Evolutionary conservation across 495 filamentous ascomycete genomes (phyloP), one percentile per base, ranked within the genome.

Genomic region (Elasticomyces elasticus): DNA sequence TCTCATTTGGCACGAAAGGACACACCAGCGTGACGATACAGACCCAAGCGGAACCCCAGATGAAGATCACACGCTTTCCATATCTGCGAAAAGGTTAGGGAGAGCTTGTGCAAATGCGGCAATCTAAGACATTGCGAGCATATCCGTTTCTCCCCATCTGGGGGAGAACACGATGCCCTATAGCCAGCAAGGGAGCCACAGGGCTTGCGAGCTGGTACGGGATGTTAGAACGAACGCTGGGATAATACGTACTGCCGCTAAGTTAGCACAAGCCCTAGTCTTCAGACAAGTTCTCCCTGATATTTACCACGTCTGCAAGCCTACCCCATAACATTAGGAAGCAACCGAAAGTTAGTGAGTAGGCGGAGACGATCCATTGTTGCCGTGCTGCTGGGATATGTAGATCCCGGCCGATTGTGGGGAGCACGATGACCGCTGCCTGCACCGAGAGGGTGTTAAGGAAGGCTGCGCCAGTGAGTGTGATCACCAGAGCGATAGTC

Each of bases 321-420:
- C 67, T 28, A 19, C 66, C 66, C 64, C 64, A 69, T 0, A 68
- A 48, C 3, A 69, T 55, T 9, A 70, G 59, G 47, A 70, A 68
- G 55, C 67, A 70, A 13, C 66, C 66, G 49, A 66, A 64, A 4
- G 55, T 59, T 1, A 60, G 50, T 10, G 74, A 64, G 52, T 82
- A 83, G 0, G 79, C 74, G 0, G 80, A 82, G 7, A 84, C 68
- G 28, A 83, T 72, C 79, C 79, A 83, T 71, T 84, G 80, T 24
- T 79, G 69, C 7, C 79, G 68, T 24, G 69, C 70, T 7, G 74
- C 71, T 0, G 80, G 79, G 37, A 84, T 79, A 49, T 61, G 46
- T 11, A 83, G 67, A 20, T 76, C 74, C 15, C 67, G 42, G 31
- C 75, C 77, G 28, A 83, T 81, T 5, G 71, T 74, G 1, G 80